Evolutionary conservation across 2,329 filamentous ascomycete genomes (phyloP), one percentile per base, ranked within the genome.

Genomic region (Tothia fuscella): DNA sequence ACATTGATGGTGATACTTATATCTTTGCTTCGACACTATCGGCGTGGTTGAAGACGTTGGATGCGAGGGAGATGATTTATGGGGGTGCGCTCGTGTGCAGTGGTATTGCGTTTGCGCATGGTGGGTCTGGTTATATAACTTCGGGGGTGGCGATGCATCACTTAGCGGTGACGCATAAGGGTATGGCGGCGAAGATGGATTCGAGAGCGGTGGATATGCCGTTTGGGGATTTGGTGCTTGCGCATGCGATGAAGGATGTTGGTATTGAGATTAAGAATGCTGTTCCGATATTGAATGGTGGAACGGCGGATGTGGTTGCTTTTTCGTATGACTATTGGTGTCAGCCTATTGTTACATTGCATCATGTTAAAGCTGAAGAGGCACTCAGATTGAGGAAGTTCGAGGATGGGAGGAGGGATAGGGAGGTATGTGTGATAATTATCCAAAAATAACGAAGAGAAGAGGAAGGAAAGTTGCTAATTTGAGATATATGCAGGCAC

Each of bases 1-100:
- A 78, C 52, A 65, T 74, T 34, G 73, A 76, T 48, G 66, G 70
- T 0, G 74, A 78, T 50, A 76, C 71, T 0, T 76, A 72, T 47
- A 53, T 76, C 31, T 58, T 72, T 6, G 72, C 71, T 62, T 57
- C 63, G 24, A 72, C 70, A 21, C 48, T 76, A 30, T 50, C 74
- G n/a, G 56, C 63, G 19, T 77, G 71, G 70, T 60, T 78, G 19
- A 57, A 59, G n/a, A 58, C 63, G 17, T 66, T 71, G 47, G 66
- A 77, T 51, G 48, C 66, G 2, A 54, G 52, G 2, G 53, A 70
- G 45, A 65, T 68, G 4, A 56, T 61, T 35, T 77, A 76, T 50
- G 62, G 74, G 22, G 73, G 70, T 29, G 70, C 69, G 24, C 67
- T 71, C 47, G 71, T 70, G 49, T 62, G 65, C 52, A 70, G 71